Evolutionary conservation across 1,284 basidiomycete species (phyloP).

Genomic region (Ustilago crameri): DNA sequence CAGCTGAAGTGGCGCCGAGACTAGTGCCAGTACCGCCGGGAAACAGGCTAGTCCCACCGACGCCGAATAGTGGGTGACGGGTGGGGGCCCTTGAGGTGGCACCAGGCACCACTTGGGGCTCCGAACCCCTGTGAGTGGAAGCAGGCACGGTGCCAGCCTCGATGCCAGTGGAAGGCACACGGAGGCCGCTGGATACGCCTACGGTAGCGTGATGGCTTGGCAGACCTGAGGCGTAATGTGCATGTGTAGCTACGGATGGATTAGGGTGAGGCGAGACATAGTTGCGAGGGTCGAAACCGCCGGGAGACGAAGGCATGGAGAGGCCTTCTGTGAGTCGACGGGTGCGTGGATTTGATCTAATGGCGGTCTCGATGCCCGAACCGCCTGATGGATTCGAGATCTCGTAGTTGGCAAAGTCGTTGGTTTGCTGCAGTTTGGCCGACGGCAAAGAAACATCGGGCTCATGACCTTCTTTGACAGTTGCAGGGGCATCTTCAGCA

Average conservation of each 20-base stretch:
- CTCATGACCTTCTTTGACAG: slow-evolving; percentile 20
- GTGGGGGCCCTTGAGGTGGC: slow-evolving; percentile 23
- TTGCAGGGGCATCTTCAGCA: slow-evolving; percentile 13
- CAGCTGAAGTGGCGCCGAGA: slow-evolving; percentile 30
- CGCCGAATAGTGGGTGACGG: slow-evolving; percentile 39
- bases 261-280: slow-evolving; percentile 49
- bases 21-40: slow-evolving; percentile 37
- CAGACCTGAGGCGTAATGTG: slow-evolving; percentile 47
- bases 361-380: slow-evolving; percentile 34
- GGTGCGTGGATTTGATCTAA: slow-evolving; percentile 35
- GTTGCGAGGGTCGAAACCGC: slow-evolving; percentile 48
- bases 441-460: slow-evolving; percentile 4
- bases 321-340: slow-evolving; percentile 38
- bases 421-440: slow-evolving; percentile 4
- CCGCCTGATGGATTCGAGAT: slow-evolving; percentile 20
- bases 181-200: slow-evolving; percentile 35
- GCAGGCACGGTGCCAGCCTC: slow-evolving; percentile 9
- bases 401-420: slow-evolving; percentile 26
- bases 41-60: slow-evolving; percentile 37
- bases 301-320: slow-evolving; percentile 19
- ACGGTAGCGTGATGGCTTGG: slow-evolving; percentile 42
- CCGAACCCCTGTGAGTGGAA: slow-evolving; percentile 20
- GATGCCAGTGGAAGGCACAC: slow-evolving; percentile 25
- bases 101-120: slow-evolving; percentile 37
- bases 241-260: slow-evolving; percentile 51